Conservation (phyloP, 768 basidiomycete species). For the Suillus sp. region DNA sequence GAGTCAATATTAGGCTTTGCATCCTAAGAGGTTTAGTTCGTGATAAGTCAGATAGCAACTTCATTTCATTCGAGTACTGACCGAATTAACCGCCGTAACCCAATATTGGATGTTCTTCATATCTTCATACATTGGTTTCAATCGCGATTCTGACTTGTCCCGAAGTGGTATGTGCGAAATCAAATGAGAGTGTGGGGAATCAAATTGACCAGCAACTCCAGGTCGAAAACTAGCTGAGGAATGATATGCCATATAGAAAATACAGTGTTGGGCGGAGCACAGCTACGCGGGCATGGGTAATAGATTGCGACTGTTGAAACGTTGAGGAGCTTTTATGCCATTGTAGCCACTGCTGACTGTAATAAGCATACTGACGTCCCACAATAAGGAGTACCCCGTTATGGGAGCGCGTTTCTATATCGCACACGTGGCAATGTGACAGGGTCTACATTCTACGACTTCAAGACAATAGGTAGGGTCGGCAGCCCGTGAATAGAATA, state of each 20-base stretch:
- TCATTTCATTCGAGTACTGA: constrained; percentile 16
- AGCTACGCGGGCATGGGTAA: constrained; percentile 25
- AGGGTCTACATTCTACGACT: not conserved
- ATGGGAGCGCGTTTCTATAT: constrained; percentile 6
- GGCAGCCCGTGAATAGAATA: constrained; percentile 26
- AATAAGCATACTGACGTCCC: constrained; percentile 15
- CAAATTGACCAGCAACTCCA: constrained; percentile 33
- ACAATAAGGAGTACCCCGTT: constrained; percentile 28
- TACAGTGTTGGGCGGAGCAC: constrained; percentile 28
- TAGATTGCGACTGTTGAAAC: constrained; percentile 8
- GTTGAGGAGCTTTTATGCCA: constrained; percentile 24
- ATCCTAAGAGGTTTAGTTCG: constrained; percentile 19
- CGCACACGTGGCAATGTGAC: constrained; percentile 24
- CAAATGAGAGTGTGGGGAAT: constrained; percentile 16
- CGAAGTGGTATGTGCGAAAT: constrained; percentile 17
- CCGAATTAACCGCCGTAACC: constrained; percentile 28
- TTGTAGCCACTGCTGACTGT: constrained; percentile 5
- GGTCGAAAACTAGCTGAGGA: constrained; percentile 16
- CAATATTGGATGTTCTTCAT: constrained; percentile 29
- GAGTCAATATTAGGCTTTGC: constrained; percentile 14
- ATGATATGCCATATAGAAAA: constrained; percentile 24
- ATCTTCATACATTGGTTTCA: constrained; percentile 27
- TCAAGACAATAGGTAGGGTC: not conserved
- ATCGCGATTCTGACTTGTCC: constrained; percentile 13
- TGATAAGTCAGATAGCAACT: not conserved